Evolutionary conservation across 495 filamentous ascomycete species (phyloP).

Genomic region (Tuber borchii): DNA sequence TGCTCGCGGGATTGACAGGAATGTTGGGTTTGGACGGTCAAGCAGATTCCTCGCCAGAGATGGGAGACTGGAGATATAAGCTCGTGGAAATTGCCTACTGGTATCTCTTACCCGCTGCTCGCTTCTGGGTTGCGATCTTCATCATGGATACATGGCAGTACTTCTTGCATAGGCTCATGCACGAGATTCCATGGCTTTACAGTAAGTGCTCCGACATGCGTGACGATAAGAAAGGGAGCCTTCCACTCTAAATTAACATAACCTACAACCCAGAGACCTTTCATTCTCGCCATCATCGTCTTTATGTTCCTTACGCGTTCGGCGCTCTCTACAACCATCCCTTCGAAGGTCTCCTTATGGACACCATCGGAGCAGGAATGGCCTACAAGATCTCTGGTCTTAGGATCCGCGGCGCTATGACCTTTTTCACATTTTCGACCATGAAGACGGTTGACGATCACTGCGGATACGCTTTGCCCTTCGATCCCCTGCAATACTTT

Average conservation of each 20-base stretch:
- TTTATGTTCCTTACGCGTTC: conserved; percentile 96
- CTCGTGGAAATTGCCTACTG: conserved; percentile 71
- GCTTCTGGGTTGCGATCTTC: conserved; percentile 64
- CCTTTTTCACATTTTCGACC: conserved; percentile 74
- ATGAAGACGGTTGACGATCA: conserved; percentile 98
- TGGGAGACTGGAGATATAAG: conserved; percentile 67
- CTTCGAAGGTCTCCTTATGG: conserved; percentile 83
- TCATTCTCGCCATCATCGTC: conserved; percentile 88
- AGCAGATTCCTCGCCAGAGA: conserved; percentile 35
- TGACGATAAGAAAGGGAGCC: not conserved
- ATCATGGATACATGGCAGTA: conserved; percentile 95
- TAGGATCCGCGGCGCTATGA: conserved; percentile 70
- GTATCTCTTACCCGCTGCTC: conserved; percentile 64
- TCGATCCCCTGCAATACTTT: conserved; percentile 84
- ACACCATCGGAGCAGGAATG: conserved; percentile 76
- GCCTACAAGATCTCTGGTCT: conserved; percentile 72
- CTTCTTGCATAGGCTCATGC: conserved; percentile 89
- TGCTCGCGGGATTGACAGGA: conserved; percentile 18
- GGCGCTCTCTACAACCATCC: conserved; percentile 96
- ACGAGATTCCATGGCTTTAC: conserved; percentile 93
- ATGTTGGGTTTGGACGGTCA: conserved; percentile 53
- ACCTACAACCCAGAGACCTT: conserved; percentile 56
- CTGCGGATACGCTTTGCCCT: conserved; percentile 90
- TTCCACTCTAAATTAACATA: not conserved
- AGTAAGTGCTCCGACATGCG: conserved; percentile 53